Base-by-base conservation (phyloP, 1,284 basidiomycete species). In the Apiotrichum akiyoshidainum region DNA sequence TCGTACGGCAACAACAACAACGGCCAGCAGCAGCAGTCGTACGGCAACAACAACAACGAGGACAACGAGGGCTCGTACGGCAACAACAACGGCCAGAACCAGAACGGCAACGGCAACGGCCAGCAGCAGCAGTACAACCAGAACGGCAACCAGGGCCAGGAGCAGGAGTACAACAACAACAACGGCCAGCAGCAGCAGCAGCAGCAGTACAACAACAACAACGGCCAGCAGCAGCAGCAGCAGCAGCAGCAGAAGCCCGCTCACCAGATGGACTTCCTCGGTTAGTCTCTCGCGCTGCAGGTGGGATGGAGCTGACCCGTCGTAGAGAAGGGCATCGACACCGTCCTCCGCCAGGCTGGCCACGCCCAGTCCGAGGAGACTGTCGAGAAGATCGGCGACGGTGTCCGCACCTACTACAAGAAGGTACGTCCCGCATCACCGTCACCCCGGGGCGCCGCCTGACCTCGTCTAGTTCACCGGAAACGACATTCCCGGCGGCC, bases 371-470 rank as follows among this genome's bases (percentile, higher is more conserved):
- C 41, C 46, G 68, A 55, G 22, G 39, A 53, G 13, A 80, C 76
- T n/a, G 76, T 74, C 52, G 78, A 79, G 69, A 78, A 78, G 72
- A 78, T 79, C 71, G 76, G 74, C 47, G 78, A 80, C 64, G 78
- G 78, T 35, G 58, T 79, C 57, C 68, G 77, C 58, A 63, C 59
- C 4, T 67, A 59, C n/a, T 77, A 77, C 74, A 78, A 78, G 71
- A 78, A 77, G 54, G 62, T 60, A 42, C 51, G 57, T 54, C n/a
- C n/a, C n/a, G n/a, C n/a, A n/a, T n/a, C n/a, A n/a, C n/a, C n/a
- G n/a, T n/a, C n/a, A n/a, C n/a, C n/a, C n/a, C n/a, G n/a, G n/a
- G n/a, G n/a, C n/a, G n/a, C n/a, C 5, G 1, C 5, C 45, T 45
- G 35, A 46, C 33, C 37, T 11, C 39, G 21, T 31, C 13, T 37